Conservation (phyloP, 805 yeast genomes). For the Candida golubevii region DNA sequence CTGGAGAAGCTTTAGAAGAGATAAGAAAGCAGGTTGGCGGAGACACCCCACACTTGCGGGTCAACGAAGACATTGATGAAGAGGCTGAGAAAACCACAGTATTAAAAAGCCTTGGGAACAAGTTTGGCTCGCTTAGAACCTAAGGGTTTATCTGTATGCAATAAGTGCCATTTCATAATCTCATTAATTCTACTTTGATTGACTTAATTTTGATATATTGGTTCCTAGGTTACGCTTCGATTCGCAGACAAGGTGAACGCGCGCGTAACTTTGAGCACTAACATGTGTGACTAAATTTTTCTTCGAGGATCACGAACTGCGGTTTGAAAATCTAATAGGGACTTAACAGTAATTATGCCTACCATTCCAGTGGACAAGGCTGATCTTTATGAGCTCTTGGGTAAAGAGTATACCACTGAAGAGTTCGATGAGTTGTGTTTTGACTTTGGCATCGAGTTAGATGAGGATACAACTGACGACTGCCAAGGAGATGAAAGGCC, state of each 20-base stretch:
- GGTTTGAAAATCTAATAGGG: no score
- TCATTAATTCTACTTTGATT: no score
- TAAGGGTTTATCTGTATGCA: no score
- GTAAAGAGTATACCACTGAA: conserved; percentile 56
- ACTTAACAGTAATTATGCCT: conserved; percentile 60
- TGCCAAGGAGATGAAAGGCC: conserved; percentile 81
- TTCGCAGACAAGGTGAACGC: background rate
- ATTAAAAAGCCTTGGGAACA: conserved; percentile 4
- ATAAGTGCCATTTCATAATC: no score
- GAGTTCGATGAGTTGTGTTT: conserved; percentile 97
- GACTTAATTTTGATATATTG: no score
- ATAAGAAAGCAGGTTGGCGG: conserved; percentile 8
- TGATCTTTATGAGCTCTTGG: conserved; percentile 82
- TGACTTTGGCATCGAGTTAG: conserved; percentile 95
- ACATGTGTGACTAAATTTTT: conserved; percentile 11
- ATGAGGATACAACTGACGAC: conserved; percentile 89
- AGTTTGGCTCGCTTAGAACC: conserved; percentile 1
- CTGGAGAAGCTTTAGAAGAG: conserved; percentile 6
- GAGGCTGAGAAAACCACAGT: conserved; percentile 8
- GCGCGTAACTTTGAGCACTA: conserved; percentile 16
- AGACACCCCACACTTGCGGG: background rate
- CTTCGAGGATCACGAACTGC: conserved; percentile 6
- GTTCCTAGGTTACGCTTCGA: background rate
- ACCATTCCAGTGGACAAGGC: conserved; percentile 93
- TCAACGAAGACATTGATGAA: conserved; percentile 13